These are phyloP conservation scores for Cyclotella sp. DNA, from an alignment of 108 stramenopile genomes.

Conservation along the genomic window DNA sequence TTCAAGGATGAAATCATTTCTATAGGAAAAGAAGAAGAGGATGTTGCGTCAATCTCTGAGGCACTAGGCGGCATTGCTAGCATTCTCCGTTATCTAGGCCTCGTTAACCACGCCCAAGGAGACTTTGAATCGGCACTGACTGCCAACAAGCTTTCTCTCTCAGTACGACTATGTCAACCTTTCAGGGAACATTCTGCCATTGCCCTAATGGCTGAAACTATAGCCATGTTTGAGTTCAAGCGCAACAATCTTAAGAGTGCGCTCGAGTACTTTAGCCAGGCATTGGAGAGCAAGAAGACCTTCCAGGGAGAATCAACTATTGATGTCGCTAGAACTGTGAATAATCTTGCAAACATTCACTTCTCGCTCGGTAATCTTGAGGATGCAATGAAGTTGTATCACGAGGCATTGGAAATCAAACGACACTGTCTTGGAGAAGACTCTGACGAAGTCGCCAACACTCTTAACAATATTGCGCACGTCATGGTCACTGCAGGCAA, in stretches of 20 bases:
- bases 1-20: slow-evolving; percentile 26
- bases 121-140: slow-evolving; percentile 49
- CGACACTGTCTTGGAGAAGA: slow-evolving; percentile 49
- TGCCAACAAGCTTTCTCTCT: slow-evolving; percentile 49
- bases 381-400: slow-evolving; percentile 55
- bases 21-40: slow-evolving; percentile 23
- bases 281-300: slow-evolving; percentile 47
- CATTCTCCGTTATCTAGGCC: slow-evolving; percentile 57
- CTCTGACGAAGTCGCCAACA: slow-evolving; percentile 54
- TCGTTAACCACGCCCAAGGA: slow-evolving; percentile 52
- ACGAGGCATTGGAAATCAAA: slow-evolving; percentile 55
- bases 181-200: slow-evolving; percentile 51
- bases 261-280: slow-evolving; percentile 54
- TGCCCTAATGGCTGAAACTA: slow-evolving; percentile 57
- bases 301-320: slow-evolving; percentile 48
- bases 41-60: slow-evolving; percentile 27
- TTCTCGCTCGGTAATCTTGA: slow-evolving; percentile 52
- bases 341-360: slow-evolving; percentile 60
- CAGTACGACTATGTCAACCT: slow-evolving; percentile 49
- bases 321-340: slow-evolving; percentile 52
- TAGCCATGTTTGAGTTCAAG: slow-evolving; percentile 60
- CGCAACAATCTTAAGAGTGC: slow-evolving; percentile 51
- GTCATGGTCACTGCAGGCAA: slow-evolving; percentile 53
- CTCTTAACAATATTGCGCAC: slow-evolving; percentile 58
- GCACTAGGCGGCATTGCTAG: slow-evolving; percentile 52